Evolutionary conservation across 2,329 filamentous ascomycete genomes (phyloP), one percentile per base, ranked within the genome.

Genomic region (Sporothrix euskadiensis): DNA sequence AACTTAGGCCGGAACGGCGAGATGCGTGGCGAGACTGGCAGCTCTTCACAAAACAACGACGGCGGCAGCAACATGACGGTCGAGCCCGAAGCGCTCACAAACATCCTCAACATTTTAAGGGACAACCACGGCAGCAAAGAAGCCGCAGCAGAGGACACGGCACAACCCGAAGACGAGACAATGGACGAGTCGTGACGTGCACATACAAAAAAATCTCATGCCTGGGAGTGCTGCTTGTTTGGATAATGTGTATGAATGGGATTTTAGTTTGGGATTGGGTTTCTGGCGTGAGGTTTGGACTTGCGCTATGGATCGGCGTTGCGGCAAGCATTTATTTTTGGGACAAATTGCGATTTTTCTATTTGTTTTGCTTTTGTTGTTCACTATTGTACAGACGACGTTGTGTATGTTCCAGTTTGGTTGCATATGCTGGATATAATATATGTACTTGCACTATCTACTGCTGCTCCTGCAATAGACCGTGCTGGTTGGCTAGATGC

Each of bases 1-100:
- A 91, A 93, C 78, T 80, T 92, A 47, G 89, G 88, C 2, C 80
- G 83, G 5, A 83, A 87, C 74, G 90, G 90, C 12, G 89, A 89
- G 78, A 85, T 91, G 66, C 85, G 87, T 74, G 89, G 90, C 78
- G 89, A 89, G 12, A 88, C 91, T 79, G 56, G 61, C 49, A 57
- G 70, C n/a, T 6, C 32, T 7, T 14, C 61, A 16, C 63, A 52
- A 12, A 30, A 39, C 78, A 87, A 86, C 6, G 83, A 83, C 49
- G 88, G 88, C 74, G 84, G 81, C 39, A 77, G 81, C 39, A 77
- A 89, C 16, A 84, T 80, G 1, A 82, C 82, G 65, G 85, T 82
- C 1, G 88, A 91, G 78, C 75, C 75, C 0, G 75, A 73, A 35
- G 75, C 75, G 9, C 73, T 76, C 14, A 72, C 74, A 10, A 76